Conservation (phyloP, 2,329 filamentous ascomycete species). For the Chaetothyriales sp. region DNA sequence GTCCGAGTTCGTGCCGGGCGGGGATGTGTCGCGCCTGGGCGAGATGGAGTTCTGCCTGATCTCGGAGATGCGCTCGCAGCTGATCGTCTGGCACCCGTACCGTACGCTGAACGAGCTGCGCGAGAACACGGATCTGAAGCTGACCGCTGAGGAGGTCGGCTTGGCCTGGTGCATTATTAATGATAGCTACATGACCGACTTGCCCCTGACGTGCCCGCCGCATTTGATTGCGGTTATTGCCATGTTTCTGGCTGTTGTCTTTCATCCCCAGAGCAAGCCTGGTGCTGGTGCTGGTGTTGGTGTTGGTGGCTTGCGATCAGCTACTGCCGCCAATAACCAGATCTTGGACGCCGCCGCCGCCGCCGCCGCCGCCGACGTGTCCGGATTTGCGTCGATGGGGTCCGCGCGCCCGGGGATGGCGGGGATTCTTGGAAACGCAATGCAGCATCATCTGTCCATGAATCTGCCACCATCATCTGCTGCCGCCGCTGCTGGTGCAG, state of each 20-base stretch:
- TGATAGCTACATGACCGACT: constrained; percentile 81
- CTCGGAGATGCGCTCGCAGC: constrained; percentile 74
- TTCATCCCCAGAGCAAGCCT: constrained; percentile 40
- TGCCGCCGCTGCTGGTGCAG: not conserved
- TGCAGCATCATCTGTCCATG: not conserved
- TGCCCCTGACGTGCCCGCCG: constrained; percentile 74
- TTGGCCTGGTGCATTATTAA: constrained; percentile 76
- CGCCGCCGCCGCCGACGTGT: constrained; percentile 8
- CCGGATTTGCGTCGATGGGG: constrained; percentile 13
- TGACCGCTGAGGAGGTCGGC: constrained; percentile 63
- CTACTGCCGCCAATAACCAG: constrained; percentile 4
- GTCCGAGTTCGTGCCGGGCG: constrained; percentile 55
- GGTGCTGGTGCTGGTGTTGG: too few relatives aligned
- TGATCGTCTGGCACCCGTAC: constrained; percentile 85
- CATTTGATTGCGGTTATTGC: constrained; percentile 78
- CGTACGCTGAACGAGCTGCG: constrained; percentile 56
- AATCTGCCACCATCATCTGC: not conserved
- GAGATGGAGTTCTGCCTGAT: constrained; percentile 92
- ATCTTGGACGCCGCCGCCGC: constrained; percentile 6
- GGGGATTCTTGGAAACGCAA: not conserved
- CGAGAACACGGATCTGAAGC: constrained; percentile 41
- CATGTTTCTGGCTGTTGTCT: constrained; percentile 67
- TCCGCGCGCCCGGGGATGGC: constrained; percentile 4
- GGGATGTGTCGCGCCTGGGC: constrained; percentile 70
- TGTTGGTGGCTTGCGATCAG: not conserved